Percentiles rank a stretch among this genome's conserved stretches.
Conservation (phyloP, 1,139 yeast species). For the Zygosaccharomyces pseudobailii region DNA sequence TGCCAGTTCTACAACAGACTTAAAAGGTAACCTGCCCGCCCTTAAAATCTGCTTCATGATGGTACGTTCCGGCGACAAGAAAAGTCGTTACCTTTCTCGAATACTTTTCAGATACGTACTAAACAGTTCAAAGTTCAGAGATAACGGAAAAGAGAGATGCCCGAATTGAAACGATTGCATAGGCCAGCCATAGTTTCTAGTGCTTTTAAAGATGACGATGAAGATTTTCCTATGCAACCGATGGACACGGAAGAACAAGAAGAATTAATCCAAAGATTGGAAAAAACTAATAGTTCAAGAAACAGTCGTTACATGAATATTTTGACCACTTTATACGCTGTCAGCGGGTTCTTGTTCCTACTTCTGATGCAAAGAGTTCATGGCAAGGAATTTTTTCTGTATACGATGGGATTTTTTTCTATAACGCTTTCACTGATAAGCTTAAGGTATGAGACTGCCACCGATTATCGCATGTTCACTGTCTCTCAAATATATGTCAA, state of each 20-base stretch:
- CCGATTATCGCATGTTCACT: constrained; percentile 17
- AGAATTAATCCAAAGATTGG: constrained; percentile 26
- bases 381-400: constrained; percentile 9
- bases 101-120: background rate
- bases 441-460: constrained; percentile 25
- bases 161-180: constrained; percentile 26
- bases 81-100: background rate
- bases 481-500: constrained; percentile 17
- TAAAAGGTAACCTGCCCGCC: constrained; percentile 8
- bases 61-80: background rate
- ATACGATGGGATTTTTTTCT: constrained; percentile 25
- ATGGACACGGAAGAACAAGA: constrained; percentile 33
- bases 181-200: constrained; percentile 10
- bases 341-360: constrained; percentile 24
- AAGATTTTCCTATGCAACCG: constrained; percentile 19
- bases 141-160: constrained; percentile 10
- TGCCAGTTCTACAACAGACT: constrained; percentile 21
- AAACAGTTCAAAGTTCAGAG: background rate
- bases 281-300: constrained; percentile 18
- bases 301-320: constrained; percentile 21
- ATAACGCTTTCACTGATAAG: constrained; percentile 26
- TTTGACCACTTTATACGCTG: constrained; percentile 19
- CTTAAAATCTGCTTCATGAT: constrained; percentile 9
- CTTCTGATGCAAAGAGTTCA: constrained; percentile 16
- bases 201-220: constrained; percentile 11